These are phyloP conservation scores for Citrus inodora DNA, from an alignment of 345 rosid species.

Conservation along the genomic window DNA sequence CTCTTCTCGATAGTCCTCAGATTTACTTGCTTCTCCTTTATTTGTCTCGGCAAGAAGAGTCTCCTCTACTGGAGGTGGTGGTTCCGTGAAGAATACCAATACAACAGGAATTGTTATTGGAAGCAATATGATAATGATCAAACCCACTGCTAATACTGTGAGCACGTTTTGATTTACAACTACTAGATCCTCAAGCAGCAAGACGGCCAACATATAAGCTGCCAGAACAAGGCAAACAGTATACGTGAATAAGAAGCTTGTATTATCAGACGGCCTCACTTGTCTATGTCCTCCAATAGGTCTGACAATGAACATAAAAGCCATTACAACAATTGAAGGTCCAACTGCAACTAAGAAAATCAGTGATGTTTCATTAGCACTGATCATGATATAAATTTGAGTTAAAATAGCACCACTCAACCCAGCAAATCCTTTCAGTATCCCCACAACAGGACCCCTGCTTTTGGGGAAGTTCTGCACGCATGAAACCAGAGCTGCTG, in stretches of 20 bases:
- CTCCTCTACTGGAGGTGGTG: constrained; percentile 22
- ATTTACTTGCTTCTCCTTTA: constrained; percentile 31
- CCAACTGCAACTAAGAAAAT: constrained; percentile 74
- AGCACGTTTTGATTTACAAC: constrained; percentile 39
- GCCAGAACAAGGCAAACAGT: constrained; percentile 62
- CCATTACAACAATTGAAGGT: constrained; percentile 59
- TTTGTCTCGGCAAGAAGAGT: constrained; percentile 26
- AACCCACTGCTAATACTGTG: constrained; percentile 37
- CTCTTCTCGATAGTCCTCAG: constrained; percentile 26
- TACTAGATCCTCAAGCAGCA: constrained; percentile 64
- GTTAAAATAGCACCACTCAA: constrained; percentile 90
- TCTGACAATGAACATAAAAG: constrained; percentile 61
- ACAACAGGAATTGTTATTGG: constrained; percentile 56
- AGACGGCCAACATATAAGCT: constrained; percentile 58
- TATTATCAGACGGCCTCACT: constrained; percentile 43
- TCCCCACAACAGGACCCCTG: constrained; percentile 82
- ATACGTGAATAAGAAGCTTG: constrained; percentile 46
- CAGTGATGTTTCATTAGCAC: constrained; percentile 56
- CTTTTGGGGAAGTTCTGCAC: constrained; percentile 84
- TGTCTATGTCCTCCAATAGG: constrained; percentile 65
- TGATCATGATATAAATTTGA: constrained; percentile 63
- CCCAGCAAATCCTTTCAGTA: constrained; percentile 87
- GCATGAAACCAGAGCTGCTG: constrained; percentile 73
- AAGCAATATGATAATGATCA: constrained; percentile 47
- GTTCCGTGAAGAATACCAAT: constrained; percentile 31